Base-by-base conservation (phyloP, 2,329 filamentous ascomycete genomes). In the Ceratocystis ficicola region DNA sequence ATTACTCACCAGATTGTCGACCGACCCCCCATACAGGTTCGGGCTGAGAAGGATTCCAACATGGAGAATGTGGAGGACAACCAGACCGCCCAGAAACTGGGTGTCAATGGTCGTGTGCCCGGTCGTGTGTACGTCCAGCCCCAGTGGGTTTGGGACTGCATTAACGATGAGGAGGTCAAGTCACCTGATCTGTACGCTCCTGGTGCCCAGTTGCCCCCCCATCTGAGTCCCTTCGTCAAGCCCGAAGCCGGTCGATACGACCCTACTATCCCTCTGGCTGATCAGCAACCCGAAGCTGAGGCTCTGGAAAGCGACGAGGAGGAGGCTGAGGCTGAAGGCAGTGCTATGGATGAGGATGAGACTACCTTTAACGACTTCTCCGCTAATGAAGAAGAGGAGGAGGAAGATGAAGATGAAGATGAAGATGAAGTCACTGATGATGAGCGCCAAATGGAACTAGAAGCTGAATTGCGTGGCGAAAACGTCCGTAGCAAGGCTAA, bases 1-100 rank as follows among this genome's bases (percentile, higher is more conserved):
- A 97, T 99, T 71, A 99, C 94, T 32, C 94, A 99, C 76, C 94
- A 99, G 75, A 87, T 99, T 70, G 89, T 99, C 66, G 94, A 99
- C 75, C 84, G 94, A 67, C 94, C 94, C 15, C 82, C 88, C 12
- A 78, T 95, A 67, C 85, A 86, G 73, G 82, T 81, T 30, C 77
- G 78, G 2, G 76, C 77, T 46, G 78, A 80, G 41, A 79, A 80
- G 65, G 76, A 79, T 61, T 36, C 12, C n/a, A 30, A 63, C n/a
- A 59, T 63, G 50, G 78, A 75, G 22, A 78, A 77, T 57, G 78
- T 71, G 32, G 81, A 83, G 69, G 84, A 86, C 71, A 86, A 82
- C 75, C 84, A 83, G 76, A 88, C 79, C 69, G 78, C 77, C 61
- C 83, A 81, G 74, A 83, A 81, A 74, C 76, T 85, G 65, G 79